Conservation (phyloP, 306 rosid genomes). For the Acacia melanoxylon region DNA sequence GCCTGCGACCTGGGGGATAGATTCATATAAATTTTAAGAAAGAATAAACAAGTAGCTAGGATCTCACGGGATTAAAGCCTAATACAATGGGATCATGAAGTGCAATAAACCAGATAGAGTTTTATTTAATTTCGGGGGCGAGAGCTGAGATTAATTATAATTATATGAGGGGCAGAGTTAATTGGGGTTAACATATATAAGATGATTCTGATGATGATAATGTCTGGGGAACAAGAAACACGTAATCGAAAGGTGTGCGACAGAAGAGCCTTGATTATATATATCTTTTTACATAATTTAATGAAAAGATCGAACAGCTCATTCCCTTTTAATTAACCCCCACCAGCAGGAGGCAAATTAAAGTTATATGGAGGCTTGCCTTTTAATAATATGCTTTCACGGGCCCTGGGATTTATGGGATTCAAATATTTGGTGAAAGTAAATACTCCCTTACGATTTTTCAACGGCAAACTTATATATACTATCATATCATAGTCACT, state of each 20-base stretch:
- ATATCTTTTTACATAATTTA: not conserved
- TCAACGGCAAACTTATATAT: too few species aligned
- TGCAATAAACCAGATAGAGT: not conserved
- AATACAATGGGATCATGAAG: not conserved
- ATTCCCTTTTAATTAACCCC: not conserved
- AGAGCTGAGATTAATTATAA: not conserved
- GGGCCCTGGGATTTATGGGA: too few species aligned
- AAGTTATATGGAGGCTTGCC: too few species aligned
- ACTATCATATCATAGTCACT: too few species aligned
- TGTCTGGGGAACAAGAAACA: constrained; percentile 27
- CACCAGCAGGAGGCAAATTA: not conserved
- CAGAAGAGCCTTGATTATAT: not conserved
- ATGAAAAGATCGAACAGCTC: not conserved
- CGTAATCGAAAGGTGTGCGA: not conserved
- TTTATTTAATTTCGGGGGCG: not conserved
- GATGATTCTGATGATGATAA: constrained; percentile 2
- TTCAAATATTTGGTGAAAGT: too few species aligned
- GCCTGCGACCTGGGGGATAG: not conserved
- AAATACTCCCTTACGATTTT: too few species aligned
- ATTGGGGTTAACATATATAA: constrained; percentile 5
- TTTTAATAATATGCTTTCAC: too few species aligned
- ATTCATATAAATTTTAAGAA: not conserved
- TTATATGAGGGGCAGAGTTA: not conserved
- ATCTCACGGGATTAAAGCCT: not conserved
- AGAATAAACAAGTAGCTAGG: not conserved